Percentiles rank a stretch among this genome's conserved stretches.
Conservation (phyloP, 352 stramenopile species). For the Pythium dissotocum region DNA sequence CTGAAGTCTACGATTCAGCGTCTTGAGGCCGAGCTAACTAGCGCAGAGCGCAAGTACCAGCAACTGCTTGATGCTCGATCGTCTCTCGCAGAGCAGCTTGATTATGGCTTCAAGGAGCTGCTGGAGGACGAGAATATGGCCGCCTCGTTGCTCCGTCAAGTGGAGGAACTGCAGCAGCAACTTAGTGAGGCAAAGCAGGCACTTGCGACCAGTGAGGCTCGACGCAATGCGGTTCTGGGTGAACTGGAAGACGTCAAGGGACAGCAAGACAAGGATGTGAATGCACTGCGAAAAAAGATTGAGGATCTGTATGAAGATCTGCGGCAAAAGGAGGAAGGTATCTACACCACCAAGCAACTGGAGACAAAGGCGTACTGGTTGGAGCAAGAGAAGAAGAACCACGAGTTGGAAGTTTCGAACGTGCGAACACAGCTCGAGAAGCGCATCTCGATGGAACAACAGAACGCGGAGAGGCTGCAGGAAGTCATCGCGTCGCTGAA, state of each 20-base stretch:
- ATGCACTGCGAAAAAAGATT: constrained; percentile 46
- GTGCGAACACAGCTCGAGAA: constrained; percentile 10
- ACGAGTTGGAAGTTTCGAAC: neutral
- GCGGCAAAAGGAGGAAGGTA: constrained; percentile 42
- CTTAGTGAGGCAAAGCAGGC: constrained; percentile 42
- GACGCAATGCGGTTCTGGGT: constrained; percentile 30
- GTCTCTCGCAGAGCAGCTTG: constrained; percentile 56
- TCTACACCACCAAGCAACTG: constrained; percentile 9
- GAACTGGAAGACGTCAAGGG: constrained; percentile 39
- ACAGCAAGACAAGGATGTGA: constrained; percentile 29
- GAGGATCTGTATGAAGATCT: constrained; percentile 60
- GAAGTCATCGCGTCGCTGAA: constrained; percentile 36
- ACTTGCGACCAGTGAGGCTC: constrained; percentile 32
- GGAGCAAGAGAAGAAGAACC: constrained; percentile 25
- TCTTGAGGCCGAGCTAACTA: constrained; percentile 43
- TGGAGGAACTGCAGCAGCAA: constrained; percentile 49
- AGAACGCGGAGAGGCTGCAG: neutral
- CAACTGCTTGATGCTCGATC: constrained; percentile 53
- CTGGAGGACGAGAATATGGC: constrained; percentile 64
- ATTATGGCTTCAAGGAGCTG: constrained; percentile 70
- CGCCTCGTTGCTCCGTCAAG: constrained; percentile 38
- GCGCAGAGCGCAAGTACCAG: constrained; percentile 49
- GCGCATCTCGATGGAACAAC: constrained; percentile 3
- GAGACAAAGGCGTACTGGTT: constrained; percentile 16
- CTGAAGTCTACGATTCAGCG: constrained; percentile 39